Evolutionary conservation across 108 stramenopile species (phyloP).

Genomic region (Aureococcus anophagefferens): DNA sequence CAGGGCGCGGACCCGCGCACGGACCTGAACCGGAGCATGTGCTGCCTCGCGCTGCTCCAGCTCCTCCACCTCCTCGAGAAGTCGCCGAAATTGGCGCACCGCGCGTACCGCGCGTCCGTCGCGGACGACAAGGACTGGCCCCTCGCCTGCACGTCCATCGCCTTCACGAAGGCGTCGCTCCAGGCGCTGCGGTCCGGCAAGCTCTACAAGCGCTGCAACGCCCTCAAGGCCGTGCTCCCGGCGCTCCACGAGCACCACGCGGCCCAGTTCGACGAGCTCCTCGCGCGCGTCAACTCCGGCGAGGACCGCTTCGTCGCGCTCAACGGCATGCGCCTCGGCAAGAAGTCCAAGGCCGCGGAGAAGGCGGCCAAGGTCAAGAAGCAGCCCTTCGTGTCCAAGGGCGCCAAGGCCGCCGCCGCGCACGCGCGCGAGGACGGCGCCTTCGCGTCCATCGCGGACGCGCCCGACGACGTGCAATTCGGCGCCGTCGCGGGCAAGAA

Average conservation of each 20-base stretch:
- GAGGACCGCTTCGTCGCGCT: neutral
- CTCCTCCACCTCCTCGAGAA: slow-evolving; percentile 19
- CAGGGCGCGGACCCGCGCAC: slow-evolving; percentile 41
- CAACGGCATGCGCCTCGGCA: neutral
- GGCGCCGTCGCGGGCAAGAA: no score
- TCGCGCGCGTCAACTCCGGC: neutral
- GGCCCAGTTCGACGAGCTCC: neutral
- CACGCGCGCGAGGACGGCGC: neutral
- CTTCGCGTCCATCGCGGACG: neutral
- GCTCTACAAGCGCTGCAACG: neutral
- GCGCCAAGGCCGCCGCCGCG: neutral
- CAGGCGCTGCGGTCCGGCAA: neutral
- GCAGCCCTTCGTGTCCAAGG: neutral
- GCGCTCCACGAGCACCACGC: neutral
- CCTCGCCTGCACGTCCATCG: neutral
- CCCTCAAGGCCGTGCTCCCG: neutral
- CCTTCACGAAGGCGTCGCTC: neutral
- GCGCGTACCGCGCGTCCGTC: neutral
- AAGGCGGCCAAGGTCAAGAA: no score
- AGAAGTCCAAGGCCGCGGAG: neutral
- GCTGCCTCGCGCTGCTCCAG: slow-evolving; percentile 26
- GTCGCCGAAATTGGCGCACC: neutral
- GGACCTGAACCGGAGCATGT: slow-evolving; percentile 32
- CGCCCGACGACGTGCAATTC: neutral
- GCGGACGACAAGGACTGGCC: neutral